Evolutionary conservation across 208 protist species (phyloP).

Genomic region (Leptomonas pyrrhocoris): DNA sequence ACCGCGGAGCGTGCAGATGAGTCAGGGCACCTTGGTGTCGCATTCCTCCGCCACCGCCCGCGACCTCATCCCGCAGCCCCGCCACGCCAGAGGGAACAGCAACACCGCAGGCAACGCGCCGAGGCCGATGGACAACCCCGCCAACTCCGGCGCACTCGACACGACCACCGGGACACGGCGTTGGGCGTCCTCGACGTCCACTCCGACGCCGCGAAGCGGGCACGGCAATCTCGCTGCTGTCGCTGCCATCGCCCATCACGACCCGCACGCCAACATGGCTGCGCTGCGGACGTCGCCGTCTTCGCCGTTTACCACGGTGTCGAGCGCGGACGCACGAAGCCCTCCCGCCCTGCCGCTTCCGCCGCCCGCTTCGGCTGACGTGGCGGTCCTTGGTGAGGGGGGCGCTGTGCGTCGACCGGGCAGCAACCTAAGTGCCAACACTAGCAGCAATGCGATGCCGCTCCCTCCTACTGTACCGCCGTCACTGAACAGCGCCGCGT

Average conservation of each 20-base stretch:
- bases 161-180: conserved; percentile 11
- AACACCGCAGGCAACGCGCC: background rate
- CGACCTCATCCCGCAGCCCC: conserved; percentile 34
- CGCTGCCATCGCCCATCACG: conserved; percentile 5
- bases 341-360: background rate
- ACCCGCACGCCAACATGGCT: conserved; percentile 4
- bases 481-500: background rate
- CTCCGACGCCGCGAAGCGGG: conserved; percentile 21
- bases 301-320: conserved; percentile 9
- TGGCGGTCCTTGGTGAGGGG: background rate
- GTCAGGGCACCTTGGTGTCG: conserved; percentile 22
- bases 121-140: conserved; percentile 10
- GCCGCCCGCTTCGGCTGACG: background rate
- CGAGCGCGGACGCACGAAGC: background rate
- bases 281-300: conserved; percentile 12
- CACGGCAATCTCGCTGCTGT: conserved; percentile 1
- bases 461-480: background rate
- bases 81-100: conserved; percentile 20
- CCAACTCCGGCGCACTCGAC: background rate
- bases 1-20: conserved; percentile 37
- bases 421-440: background rate
- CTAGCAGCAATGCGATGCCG: background rate
- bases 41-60: conserved; percentile 1
- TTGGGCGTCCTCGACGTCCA: conserved; percentile 15
- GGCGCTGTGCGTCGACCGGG: background rate